Evolutionary conservation across 257 asterid genomes (phyloP), one percentile per base, ranked within the genome.

Genomic region (Vinca minor): DNA sequence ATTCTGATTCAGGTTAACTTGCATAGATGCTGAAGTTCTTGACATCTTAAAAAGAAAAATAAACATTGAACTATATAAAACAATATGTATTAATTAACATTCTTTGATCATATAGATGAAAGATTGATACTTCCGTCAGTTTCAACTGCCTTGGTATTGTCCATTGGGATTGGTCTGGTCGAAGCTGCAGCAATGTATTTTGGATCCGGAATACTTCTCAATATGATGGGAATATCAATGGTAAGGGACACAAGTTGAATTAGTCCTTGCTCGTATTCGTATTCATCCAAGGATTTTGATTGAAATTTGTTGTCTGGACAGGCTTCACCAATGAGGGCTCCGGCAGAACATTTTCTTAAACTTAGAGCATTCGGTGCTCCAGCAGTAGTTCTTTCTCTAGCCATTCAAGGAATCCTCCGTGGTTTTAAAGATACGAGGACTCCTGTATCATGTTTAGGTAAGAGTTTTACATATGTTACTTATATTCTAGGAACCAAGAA

Each of bases 281-380:
- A 25, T 47, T 32, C 39, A 6, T 35, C 0, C 35, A 59, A 34
- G 36, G 7, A 12, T 38, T 38, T 3, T 9, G 38, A 18, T 9
- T 42, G 31, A 63, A 49, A 52, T 9, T 11, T 25, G 3, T 26
- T n/a, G 21, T 26, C 50, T 41, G 5, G 18, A 63, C 76, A 77
- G 82, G 73, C 68, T 48, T 77, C 82, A 25, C 55, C 71, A 18
- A 73, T 73, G 76, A 76, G 71, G n/a, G 31, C 60, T 58, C 79
- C 82, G 26, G 78, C 82, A 1, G 74, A 73, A 69, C 61, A 66
- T 18, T 69, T 77, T 69, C 78, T 77, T 59, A 69, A 49, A 57
- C 82, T 77, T 58, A 71, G 82, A 66, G 73, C 82, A 44, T 61
- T 77, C 59, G 82, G 82, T 65, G 82, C 82, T 41, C 82, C 82